Percentiles rank a stretch among this genome's conserved stretches.
Conservation (phyloP, 805 yeast species). For the Lipomyces sp. region DNA sequence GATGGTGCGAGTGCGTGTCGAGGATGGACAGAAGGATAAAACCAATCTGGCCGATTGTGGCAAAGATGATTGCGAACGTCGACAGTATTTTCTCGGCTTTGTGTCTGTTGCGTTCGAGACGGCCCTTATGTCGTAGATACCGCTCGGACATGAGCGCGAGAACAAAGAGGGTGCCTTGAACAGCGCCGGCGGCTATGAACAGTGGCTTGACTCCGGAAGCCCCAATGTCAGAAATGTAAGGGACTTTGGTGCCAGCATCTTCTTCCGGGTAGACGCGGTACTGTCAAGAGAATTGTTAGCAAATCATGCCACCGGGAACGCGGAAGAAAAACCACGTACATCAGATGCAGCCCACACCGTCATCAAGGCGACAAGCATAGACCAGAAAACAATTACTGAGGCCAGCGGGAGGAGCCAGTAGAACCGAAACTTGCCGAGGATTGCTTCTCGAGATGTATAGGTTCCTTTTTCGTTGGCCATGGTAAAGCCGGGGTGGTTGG, state of each 20-base stretch:
- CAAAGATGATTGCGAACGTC: conserved; percentile 53
- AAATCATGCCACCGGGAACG: background rate
- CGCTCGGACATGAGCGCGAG: conserved; percentile 67
- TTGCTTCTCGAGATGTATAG: background rate
- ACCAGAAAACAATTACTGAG: conserved; percentile 81
- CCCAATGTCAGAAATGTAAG: conserved; percentile 81
- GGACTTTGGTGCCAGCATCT: conserved; percentile 52
- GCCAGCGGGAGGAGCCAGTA: conserved; percentile 64
- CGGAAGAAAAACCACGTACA: conserved; percentile 19
- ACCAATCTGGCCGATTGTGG: conserved; percentile 69
- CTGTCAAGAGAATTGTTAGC: conserved; percentile 7
- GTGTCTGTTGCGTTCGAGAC: conserved; percentile 60
- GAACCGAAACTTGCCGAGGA: conserved; percentile 22
- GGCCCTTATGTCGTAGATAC: conserved; percentile 59
- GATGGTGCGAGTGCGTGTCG: conserved; percentile 62
- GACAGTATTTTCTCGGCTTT: conserved; percentile 51
- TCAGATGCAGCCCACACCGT: conserved; percentile 82
- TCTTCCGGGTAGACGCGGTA: conserved; percentile 39
- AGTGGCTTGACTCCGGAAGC: conserved; percentile 86
- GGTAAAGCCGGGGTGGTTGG: background rate
- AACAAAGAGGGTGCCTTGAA: conserved; percentile 76
- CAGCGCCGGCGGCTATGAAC: conserved; percentile 76
- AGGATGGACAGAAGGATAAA: conserved; percentile 75
- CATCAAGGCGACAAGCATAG: conserved; percentile 82
- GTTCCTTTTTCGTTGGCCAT: background rate